Evolutionary conservation across 176 grass and related monocot species (phyloP), one percentile per base, ranked within the genome.

Genomic region (Avena insularis): DNA sequence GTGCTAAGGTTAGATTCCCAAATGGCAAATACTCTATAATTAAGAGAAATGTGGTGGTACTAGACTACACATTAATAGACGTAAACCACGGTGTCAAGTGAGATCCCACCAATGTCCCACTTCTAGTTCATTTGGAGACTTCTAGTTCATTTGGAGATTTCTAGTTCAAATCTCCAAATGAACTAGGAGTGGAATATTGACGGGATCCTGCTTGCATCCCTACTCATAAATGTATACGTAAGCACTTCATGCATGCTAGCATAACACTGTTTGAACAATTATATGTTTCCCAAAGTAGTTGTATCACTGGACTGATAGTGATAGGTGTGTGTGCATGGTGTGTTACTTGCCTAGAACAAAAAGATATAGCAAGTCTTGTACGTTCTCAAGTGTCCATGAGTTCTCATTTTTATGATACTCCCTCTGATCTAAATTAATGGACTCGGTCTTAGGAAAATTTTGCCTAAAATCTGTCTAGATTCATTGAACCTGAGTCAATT

Each of bases 281-380:
- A 47, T 69, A 25, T 31, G 63, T 23, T 36, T 38, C n/a, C 23
- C 15, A 84, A 45, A 79, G 54, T 29, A 75, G 23, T 2, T 76
- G 53, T 4, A 25, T n/a, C 79, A 83, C 29, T 49, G 43, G 51
- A 81, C 25, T 36, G 77, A 40, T 80, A 43, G 40, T 43, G 40
- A 43, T 43, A 43, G 40, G 40, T 43, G 40, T 40, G 40, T 43
- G 40, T 43, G 40, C 40, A 43, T 43, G 40, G 1, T 61, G 21
- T 71, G 29, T 76, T 53, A 4, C 29, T 70, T 78, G 80, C 51
- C 55, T 43, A 60, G 8, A 80, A 53, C 4, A 76, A 86, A 89
- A 20, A 2, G 20, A 43, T 70, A n/a, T 45, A 47, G 1, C 47
- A 67, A 16, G 12, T 70, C 68, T 85, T 77, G 3, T 90, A 23